phyloP scores from a whole-genome alignment of 192 early-diverging fungal species.

The Lobosporangium transversale region DNA sequence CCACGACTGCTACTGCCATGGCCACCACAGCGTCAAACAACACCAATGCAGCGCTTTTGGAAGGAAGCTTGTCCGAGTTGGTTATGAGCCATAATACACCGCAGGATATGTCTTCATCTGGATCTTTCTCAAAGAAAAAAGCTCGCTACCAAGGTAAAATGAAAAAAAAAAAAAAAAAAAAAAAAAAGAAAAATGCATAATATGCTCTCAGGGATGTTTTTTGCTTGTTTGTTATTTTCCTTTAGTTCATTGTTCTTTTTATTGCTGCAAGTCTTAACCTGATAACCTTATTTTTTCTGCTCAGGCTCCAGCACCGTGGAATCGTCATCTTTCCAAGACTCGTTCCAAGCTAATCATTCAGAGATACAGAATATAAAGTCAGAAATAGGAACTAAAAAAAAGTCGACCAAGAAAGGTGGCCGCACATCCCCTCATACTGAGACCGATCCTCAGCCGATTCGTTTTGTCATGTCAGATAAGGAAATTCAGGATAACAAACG shows the following conservation, averaged over 20 bases:
- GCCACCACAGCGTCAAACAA: background rate
- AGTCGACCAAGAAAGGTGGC: background rate
- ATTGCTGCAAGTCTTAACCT: too few species aligned
- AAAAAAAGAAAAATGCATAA: too few species aligned
- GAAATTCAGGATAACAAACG: conserved; percentile 12
- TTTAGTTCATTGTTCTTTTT: too few species aligned
- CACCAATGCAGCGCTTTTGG: background rate
- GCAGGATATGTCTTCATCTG: conserved; percentile 19
- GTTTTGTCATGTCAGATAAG: conserved; percentile 42
- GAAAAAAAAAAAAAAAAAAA: too few species aligned
- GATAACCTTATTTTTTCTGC: too few species aligned
- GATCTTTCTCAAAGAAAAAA: conserved; percentile 34
- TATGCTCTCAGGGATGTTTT: too few species aligned
- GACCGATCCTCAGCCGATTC: conserved; percentile 17
- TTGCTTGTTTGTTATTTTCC: too few species aligned
- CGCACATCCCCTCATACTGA: background rate
- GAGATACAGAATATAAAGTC: background rate
- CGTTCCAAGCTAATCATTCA: conserved; percentile 19
- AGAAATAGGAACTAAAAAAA: conserved; percentile 14
- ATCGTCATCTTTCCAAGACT: conserved; percentile 19
- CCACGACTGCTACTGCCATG: background rate
- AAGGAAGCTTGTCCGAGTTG: background rate
- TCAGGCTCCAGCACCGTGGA: background rate
- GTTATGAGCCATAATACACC: conserved; percentile 9
- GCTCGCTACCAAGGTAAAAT: conserved; percentile 31